Base-by-base conservation (phyloP, 331 rosid genomes). In the Acacia pycnantha region DNA sequence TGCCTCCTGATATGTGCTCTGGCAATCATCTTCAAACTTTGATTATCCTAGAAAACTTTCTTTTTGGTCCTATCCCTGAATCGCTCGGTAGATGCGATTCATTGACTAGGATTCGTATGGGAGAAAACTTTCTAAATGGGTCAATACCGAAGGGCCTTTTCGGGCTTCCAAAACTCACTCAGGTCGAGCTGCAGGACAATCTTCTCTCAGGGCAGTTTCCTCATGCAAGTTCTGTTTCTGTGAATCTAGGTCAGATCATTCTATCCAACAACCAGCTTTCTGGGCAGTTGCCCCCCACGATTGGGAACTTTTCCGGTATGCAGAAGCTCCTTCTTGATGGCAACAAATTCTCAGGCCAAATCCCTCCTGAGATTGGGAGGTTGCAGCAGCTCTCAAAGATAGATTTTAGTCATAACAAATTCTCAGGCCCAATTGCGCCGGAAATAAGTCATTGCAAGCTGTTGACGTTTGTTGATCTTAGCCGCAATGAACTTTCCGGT, bases 261-360 rank as follows among this genome's bases (percentile, higher is more conserved):
- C 90, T 95, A 11, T 93, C 99, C 7, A 92, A 91, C 76, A 95
- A 95, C 80, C 62, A 83, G 58, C 97, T 95, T 27, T 85, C 94
- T 0, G 99, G 99, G 44, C 22, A 88, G 2, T 83, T 95, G 79
- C 97, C 99, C 7, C 91, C 97, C 18, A 76, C 93, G 8, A 88
- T 95, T 78, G 97, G 99, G 1, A 89, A 91, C 84, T 94, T 93
- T 76, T 83, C 98, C 12, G 90, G 97, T 54, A 84, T 93, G 80
- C 99, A 95, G 87, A 93, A 95, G 81, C 97, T 95, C 70, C 96
- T 92, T 53, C 92, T 95, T 7, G 98, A 95, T 43, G 94, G 97
- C 11, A 95, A 95, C 88, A 80, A 50, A 81, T 95, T 95, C 81
- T 77, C 94, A 0, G 99, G 99, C 27, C 80, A 3, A 48, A 90